A percentile compares a stretch with the other conserved stretches of the same genome.
phyloP scores from a whole-genome alignment of 148 eudicot genomes.

The Nyssa sinensis region DNA sequence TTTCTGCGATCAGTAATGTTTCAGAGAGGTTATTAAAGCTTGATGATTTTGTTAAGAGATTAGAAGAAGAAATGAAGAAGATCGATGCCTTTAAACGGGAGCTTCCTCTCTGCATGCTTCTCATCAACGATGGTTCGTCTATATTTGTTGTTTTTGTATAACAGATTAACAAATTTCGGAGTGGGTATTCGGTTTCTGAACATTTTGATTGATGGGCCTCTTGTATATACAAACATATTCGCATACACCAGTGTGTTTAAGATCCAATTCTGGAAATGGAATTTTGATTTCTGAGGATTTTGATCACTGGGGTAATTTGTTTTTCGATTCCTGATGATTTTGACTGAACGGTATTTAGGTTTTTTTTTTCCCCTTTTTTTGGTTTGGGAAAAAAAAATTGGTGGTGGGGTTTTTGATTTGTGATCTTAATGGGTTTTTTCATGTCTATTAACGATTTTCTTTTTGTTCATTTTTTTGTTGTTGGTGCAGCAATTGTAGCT shows the following conservation, averaged over 20 bases:
- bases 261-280: not conserved
- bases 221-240: not conserved
- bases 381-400: not conserved
- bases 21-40: slow-evolving; percentile 36
- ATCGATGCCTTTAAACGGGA: slow-evolving; percentile 68
- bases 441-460: not conserved
- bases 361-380: not conserved
- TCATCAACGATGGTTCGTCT: slow-evolving; percentile 62
- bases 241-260: not conserved
- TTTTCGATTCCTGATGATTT: slow-evolving; percentile 14
- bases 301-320: not conserved
- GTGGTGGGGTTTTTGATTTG: not conserved
- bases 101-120: slow-evolving; percentile 67
- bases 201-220: slow-evolving; percentile 6
- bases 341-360: no score
- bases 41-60: slow-evolving; percentile 42
- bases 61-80: slow-evolving; percentile 58
- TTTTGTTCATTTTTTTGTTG: slow-evolving; percentile 4
- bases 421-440: not conserved
- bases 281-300: not conserved
- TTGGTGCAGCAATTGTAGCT: slow-evolving; percentile 50
- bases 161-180: not conserved
- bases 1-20: slow-evolving; percentile 33
- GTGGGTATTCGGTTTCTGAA: not conserved
- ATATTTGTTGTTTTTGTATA: not conserved